Base-by-base conservation (phyloP, 768 basidiomycete genomes). In the Mycena latifolia region DNA sequence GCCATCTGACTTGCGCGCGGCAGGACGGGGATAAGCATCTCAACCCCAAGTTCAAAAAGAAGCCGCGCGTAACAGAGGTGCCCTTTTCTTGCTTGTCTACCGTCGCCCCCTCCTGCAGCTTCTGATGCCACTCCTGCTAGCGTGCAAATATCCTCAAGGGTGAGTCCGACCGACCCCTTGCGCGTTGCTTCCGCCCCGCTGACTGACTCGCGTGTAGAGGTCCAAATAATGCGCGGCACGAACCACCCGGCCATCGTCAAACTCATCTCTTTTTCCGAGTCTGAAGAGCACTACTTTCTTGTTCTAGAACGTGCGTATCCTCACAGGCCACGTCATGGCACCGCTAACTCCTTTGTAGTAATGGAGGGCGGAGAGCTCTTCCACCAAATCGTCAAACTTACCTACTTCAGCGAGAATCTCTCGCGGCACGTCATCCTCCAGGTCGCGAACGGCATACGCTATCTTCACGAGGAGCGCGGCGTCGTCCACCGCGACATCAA, bases 401-500 rank as follows among this genome's bases (percentile, higher is more conserved):
- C 98, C 4, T 99, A 99, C 79, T 99, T 99, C 77, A 95, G 93
- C 77, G 98, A 99, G 79, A 94, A 92, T 62, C 90, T 99, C n/a
- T 87, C 98, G 6, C 91, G 96, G 14, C 98, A 99, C 76, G 96
- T 99, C 73, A 98, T 99, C 71, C 82, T 98, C 0, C 98, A 99
- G 79, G 96, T 98, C 27, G 95, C 94, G 0, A 86, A 94, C 18
- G 98, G 94, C 22, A 98, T 99, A 51, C 89, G 93, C 27, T 94
- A 99, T 78, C 86, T 99, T 10, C 98, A 99, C 76, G 96, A 99
- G 77, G 98, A 98, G 77, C 91, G 95, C 22, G 98, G 98, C 12
- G 96, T 99, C 31, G 96, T 99, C 3, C 98, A 99, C 77, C 94
- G 98, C 37, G 98, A 99, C 75, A 99, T 99, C 83, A 99, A 99